Percentiles rank a stretch among this genome's conserved stretches.
phyloP scores from a whole-genome alignment of 208 protist species.

The Wallacemonas collosoma region DNA sequence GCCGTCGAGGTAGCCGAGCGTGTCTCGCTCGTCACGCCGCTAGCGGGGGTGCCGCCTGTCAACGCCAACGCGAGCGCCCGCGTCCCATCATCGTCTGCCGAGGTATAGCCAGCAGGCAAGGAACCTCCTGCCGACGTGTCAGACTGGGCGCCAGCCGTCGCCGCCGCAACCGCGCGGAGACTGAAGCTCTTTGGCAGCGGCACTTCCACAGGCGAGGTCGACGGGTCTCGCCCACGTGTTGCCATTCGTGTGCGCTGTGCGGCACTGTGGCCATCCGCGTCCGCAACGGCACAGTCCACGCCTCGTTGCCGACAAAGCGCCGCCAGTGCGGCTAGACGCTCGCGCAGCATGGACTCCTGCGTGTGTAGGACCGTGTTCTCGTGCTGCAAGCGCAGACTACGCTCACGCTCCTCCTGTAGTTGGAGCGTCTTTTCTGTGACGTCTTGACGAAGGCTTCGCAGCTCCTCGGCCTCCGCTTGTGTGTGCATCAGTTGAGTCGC shows the following conservation, averaged over 20 bases:
- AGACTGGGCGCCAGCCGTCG: background rate
- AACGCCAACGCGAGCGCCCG: too few relatives aligned
- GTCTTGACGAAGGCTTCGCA: slow-evolving; percentile 44
- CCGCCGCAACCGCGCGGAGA: slow-evolving; percentile 7
- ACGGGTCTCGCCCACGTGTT: slow-evolving; percentile 1
- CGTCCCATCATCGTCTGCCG: too few relatives aligned
- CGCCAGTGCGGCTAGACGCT: slow-evolving; percentile 39
- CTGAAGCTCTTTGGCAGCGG: slow-evolving; percentile 20
- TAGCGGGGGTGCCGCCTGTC: too few relatives aligned
- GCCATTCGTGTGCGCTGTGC: slow-evolving; percentile 26
- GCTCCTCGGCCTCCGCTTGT: slow-evolving; percentile 34
- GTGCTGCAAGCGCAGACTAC: slow-evolving; percentile 56
- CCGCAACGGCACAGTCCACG: slow-evolving; percentile 2
- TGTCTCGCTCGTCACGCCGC: too few relatives aligned
- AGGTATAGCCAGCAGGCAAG: too few relatives aligned
- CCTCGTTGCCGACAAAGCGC: slow-evolving; percentile 34
- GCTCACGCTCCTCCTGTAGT: slow-evolving; percentile 75
- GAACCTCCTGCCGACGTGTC: background rate
- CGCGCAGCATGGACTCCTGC: slow-evolving; percentile 39
- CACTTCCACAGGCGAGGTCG: background rate
- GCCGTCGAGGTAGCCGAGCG: slow-evolving; percentile 8
- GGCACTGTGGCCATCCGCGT: slow-evolving; percentile 19
- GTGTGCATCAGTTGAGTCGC: slow-evolving; percentile 28
- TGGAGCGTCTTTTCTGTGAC: slow-evolving; percentile 39
- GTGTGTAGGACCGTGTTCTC: slow-evolving; percentile 63